Conservation (phyloP, 208 protist genomes). For the Naegleria lovaniensis region DNA sequence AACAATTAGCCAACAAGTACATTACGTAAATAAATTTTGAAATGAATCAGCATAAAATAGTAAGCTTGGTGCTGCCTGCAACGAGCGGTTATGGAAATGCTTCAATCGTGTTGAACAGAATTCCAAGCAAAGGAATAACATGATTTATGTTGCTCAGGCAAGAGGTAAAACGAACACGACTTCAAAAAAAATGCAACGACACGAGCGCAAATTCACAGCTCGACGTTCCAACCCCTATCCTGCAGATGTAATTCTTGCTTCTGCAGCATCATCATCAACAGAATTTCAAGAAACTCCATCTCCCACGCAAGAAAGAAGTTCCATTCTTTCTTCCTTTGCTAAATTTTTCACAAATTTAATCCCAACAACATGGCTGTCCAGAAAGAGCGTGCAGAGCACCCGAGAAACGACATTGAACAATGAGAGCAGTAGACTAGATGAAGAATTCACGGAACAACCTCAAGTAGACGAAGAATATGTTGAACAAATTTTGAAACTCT, state of each 20-base stretch:
- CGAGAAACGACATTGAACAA: background rate
- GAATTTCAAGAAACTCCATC: background rate
- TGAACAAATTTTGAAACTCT: background rate
- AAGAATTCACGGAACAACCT: background rate
- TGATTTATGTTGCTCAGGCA: too few relatives aligned
- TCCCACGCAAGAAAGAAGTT: background rate
- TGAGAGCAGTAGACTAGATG: background rate
- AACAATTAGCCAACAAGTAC: background rate
- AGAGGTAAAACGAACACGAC: background rate
- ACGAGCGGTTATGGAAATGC: too few relatives aligned
- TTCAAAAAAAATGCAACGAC: conserved; percentile 11
- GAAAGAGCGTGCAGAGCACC: background rate
- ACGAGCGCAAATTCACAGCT: background rate
- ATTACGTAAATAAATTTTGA: background rate
- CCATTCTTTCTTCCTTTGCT: background rate
- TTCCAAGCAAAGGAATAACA: too few relatives aligned
- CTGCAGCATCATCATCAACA: background rate
- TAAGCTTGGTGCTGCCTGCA: too few relatives aligned
- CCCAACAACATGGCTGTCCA: background rate
- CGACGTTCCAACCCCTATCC: background rate
- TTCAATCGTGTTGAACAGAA: too few relatives aligned
- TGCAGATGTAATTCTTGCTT: background rate
- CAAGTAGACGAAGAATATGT: background rate
- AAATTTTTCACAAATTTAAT: background rate
- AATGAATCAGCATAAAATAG: too few relatives aligned